phyloP scores from a whole-genome alignment of 2,329 filamentous ascomycete genomes.

The Catunica adiposa region DNA sequence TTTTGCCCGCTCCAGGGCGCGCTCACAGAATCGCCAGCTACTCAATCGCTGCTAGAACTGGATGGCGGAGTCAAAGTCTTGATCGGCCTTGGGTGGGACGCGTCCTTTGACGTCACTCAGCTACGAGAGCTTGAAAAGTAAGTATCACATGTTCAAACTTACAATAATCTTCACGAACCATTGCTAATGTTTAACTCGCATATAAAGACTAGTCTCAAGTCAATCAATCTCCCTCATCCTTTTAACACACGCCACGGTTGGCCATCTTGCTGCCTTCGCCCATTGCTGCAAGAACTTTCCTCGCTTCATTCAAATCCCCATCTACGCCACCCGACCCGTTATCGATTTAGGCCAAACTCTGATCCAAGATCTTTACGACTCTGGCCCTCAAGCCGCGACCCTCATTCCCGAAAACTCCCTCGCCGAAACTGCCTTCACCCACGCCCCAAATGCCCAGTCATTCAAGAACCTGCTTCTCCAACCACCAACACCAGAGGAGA shows the following conservation, averaged over 20 bases:
- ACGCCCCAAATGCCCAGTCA: conserved; percentile 19
- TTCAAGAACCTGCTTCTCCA: conserved; percentile 40
- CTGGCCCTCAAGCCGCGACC: conserved; percentile 72
- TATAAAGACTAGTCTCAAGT: conserved; percentile 63
- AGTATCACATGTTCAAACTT: neutral
- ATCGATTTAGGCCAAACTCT: conserved; percentile 84
- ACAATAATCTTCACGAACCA: neutral
- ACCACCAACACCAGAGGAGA: conserved; percentile 72
- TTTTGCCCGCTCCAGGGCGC: conserved; percentile 87
- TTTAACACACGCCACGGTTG: conserved; percentile 80
- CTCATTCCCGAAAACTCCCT: conserved; percentile 60
- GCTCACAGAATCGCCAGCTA: conserved; percentile 69
- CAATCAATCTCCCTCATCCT: conserved; percentile 64
- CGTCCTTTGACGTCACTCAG: conserved; percentile 67
- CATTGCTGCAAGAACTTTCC: conserved; percentile 97
- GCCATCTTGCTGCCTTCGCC: conserved; percentile 82
- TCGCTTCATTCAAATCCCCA: conserved; percentile 75
- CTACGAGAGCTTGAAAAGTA: conserved; percentile 81
- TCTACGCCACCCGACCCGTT: conserved; percentile 87
- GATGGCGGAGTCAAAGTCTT: conserved; percentile 93
- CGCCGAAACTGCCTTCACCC: conserved; percentile 25
- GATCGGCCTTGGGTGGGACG: conserved; percentile 91
- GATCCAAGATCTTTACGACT: conserved; percentile 81
- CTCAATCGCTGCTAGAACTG: conserved; percentile 89
- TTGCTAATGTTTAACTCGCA: neutral